Evolutionary conservation across 768 basidiomycete species (phyloP), one percentile per base, ranked within the genome.

Genomic region (Macrolepiota albuminosa): DNA sequence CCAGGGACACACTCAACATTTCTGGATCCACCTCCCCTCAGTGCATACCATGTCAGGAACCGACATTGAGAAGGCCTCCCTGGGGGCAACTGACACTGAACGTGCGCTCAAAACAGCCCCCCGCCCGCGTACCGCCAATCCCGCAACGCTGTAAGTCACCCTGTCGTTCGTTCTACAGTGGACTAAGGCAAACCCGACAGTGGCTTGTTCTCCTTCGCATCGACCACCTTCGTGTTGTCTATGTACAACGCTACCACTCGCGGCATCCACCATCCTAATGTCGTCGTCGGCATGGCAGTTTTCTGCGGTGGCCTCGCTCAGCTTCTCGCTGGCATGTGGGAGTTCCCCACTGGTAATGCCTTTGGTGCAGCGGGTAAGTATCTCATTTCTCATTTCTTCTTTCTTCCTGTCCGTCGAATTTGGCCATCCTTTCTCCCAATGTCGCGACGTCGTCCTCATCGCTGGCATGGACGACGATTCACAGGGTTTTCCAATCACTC

Each of bases 301-400:
- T 89, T 86, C 72, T 84, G 84, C 62, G 94, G 93, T 63, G 94
- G 94, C 61, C 84, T 95, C 36, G 87, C 81, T 13, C 94, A 95
- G 70, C 78, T 95, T 49, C 75, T 95, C 42, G 93, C 93, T 34
- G 94, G 94, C 45, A 92, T 94, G 88, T 93, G 91, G 91, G 87
- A 87, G 72, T 88, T 87, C 73, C 82, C 84, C 16, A 73, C 80
- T 36, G 86, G 86, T 0, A 91, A 92, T 63, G 76, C 74, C 0
- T 90, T 91, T 33, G 55, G 45, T 37, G 55, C 55, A 34, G 55
- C 33, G 2, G 55, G 46, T 47, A 47, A 47, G 43, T 29, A 75
- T 74, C 34, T 80, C 79, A 1, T 81, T 81, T 74, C 34, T 80
- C 79, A 1, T 81, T 81, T 7, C n/a, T 31, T 10, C 39, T n/a